These are phyloP conservation scores for Yarrowia osloensis DNA, from an alignment of 805 yeast species.

Conservation along the genomic window DNA sequence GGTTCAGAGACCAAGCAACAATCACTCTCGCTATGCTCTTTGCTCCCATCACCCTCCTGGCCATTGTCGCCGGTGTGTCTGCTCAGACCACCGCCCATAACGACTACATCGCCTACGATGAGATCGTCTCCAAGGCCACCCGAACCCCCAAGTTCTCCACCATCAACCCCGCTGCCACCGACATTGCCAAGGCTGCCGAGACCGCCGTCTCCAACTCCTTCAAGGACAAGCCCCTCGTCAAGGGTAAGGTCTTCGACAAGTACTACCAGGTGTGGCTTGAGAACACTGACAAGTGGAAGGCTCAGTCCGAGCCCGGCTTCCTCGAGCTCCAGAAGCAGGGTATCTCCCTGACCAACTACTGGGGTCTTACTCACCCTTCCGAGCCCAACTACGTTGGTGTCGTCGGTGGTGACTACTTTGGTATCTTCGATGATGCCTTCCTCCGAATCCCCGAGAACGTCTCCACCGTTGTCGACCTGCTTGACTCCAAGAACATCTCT, in stretches of 20 bases:
- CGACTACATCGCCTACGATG: background rate
- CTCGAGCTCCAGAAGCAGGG: background rate
- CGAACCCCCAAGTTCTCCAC: background rate
- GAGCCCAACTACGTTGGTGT: conserved; percentile 2
- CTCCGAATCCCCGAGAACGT: background rate
- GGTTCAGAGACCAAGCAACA: background rate
- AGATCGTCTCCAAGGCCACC: background rate
- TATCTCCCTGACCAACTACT: background rate
- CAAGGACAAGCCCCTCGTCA: background rate
- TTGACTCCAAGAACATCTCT: background rate
- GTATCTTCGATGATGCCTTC: background rate
- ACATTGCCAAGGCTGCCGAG: background rate
- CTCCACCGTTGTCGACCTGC: background rate
- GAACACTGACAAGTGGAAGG: background rate
- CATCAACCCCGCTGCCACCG: background rate
- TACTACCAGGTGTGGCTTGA: conserved; percentile 1
- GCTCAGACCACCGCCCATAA: background rate
- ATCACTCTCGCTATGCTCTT: background rate
- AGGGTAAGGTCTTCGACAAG: background rate
- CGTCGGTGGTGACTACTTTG: background rate
- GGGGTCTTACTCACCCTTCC: background rate
- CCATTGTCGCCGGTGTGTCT: background rate
- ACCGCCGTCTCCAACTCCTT: background rate
- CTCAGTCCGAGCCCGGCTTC: background rate
- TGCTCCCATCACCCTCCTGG: background rate